A percentile compares a stretch with the other conserved stretches of the same genome.
These are phyloP conservation scores for Salix purpurea DNA, from an alignment of 345 rosid species.

Conservation along the genomic window DNA sequence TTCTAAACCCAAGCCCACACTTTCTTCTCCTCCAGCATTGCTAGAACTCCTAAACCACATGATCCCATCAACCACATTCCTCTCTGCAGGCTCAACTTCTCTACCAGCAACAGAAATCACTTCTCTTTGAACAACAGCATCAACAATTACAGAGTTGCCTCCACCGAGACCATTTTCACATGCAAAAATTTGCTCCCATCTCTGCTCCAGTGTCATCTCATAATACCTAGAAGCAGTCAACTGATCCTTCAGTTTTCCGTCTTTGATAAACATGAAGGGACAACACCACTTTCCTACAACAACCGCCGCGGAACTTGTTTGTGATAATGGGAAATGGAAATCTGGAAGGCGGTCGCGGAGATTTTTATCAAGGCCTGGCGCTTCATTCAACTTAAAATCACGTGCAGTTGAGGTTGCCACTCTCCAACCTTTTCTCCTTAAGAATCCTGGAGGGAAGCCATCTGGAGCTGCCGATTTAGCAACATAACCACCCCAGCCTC, in stretches of 20 bases:
- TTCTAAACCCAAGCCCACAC: not conserved
- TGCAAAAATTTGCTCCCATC: slow-evolving; percentile 11
- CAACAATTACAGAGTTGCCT: not conserved
- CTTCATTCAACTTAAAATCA: slow-evolving; percentile 10
- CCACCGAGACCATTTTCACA: not conserved
- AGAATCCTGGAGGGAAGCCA: slow-evolving; percentile 16
- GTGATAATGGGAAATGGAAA: slow-evolving; percentile 10
- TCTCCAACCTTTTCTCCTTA: slow-evolving; percentile 16
- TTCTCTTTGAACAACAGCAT: slow-evolving; percentile 3
- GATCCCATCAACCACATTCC: not conserved
- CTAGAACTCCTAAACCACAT: slow-evolving; percentile 6
- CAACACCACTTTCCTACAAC: slow-evolving; percentile 18
- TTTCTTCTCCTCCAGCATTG: not conserved
- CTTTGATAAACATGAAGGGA: slow-evolving; percentile 19
- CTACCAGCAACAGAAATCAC: not conserved
- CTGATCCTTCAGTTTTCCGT: slow-evolving; percentile 7
- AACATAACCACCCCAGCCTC: not conserved
- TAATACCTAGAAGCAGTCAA: slow-evolving; percentile 4
- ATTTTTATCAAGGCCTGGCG: slow-evolving; percentile 11
- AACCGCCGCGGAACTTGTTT: not conserved
- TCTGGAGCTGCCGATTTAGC: slow-evolving; percentile 10
- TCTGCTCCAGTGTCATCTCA: slow-evolving; percentile 13
- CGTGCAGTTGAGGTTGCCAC: not conserved
- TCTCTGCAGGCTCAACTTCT: not conserved
- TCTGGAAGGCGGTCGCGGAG: slow-evolving; percentile 13